phyloP scores from a whole-genome alignment of 257 asterid genomes.

The Fraxinus americana region DNA sequence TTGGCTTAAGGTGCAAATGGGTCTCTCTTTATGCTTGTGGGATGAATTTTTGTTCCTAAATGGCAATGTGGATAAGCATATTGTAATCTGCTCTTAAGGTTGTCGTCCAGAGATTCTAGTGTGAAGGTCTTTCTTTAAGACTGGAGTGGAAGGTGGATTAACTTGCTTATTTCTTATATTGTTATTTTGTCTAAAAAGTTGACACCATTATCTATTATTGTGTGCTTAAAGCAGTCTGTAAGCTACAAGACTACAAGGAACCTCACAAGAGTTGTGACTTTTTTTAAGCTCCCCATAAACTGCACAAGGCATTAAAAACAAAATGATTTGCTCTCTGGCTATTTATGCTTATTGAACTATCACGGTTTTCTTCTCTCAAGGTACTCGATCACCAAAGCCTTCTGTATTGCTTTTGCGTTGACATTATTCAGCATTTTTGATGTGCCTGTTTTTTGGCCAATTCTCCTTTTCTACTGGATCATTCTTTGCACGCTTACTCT shows the following conservation, averaged over 20 bases:
- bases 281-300: not conserved
- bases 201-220: not conserved
- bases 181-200: not conserved
- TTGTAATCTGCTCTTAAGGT: not conserved
- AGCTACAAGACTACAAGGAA: not conserved
- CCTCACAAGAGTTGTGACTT: not conserved
- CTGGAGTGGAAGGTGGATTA: not conserved
- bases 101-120: not conserved
- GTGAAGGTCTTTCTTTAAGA: not conserved
- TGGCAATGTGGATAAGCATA: not conserved
- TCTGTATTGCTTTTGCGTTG: conserved; percentile 53
- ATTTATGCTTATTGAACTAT: conserved; percentile 10
- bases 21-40: not conserved
- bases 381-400: conserved; percentile 61
- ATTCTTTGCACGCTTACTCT: conserved; percentile 52
- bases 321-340: not conserved
- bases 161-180: not conserved
- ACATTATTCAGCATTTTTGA: conserved; percentile 57
- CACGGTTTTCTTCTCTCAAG: conserved; percentile 30
- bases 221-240: not conserved
- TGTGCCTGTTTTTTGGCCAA: conserved; percentile 76
- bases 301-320: not conserved
- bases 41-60: not conserved
- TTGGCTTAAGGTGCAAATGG: not conserved
- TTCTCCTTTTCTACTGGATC: conserved; percentile 70